These are phyloP conservation scores for Xylariaceae sp. DNA, from an alignment of 2,329 filamentous ascomycete species.

Conservation along the genomic window DNA sequence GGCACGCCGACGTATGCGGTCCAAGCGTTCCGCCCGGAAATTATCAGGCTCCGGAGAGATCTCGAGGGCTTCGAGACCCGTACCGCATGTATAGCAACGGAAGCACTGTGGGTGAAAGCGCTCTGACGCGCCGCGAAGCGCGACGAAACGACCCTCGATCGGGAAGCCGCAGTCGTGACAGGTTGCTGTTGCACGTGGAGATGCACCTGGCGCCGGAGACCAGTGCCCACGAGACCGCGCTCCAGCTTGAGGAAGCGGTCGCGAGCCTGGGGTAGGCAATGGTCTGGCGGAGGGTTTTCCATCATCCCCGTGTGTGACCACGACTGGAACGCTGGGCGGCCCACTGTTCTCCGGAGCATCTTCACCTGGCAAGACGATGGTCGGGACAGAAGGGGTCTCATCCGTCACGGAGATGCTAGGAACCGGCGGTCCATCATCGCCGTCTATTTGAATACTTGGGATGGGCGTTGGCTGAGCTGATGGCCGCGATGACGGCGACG, in stretches of 20 bases:
- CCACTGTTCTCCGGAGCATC: constrained; percentile 5
- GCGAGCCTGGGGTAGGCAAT: constrained; percentile 42
- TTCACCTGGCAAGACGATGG: constrained; percentile 34
- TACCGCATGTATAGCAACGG: constrained; percentile 80
- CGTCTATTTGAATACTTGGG: constrained; percentile 43
- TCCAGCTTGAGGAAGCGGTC: constrained; percentile 30
- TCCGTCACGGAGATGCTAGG: constrained; percentile 50
- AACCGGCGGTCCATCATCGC: constrained; percentile 35
- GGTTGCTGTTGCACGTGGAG: constrained; percentile 57
- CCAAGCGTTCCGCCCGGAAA: constrained; percentile 65
- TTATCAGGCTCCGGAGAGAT: constrained; percentile 88
- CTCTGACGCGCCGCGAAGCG: constrained; percentile 64
- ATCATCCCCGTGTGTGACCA: constrained; percentile 43
- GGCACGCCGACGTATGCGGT: constrained; percentile 62
- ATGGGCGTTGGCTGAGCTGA: constrained; percentile 32
- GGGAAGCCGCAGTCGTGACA: constrained; percentile 81
- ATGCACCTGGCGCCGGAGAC: constrained; percentile 49
- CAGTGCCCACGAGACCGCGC: constrained; percentile 50
- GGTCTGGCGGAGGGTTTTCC: constrained; percentile 35
- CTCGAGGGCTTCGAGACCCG: constrained; percentile 86
- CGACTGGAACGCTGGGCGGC: constrained; percentile 30
- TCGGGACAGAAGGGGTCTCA: constrained; percentile 34
- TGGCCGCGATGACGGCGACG: constrained; percentile 32
- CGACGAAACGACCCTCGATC: constrained; percentile 88
- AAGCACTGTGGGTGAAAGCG: constrained; percentile 96